Conservation (phyloP, 345 rosid species). For the Salix dunnii region DNA sequence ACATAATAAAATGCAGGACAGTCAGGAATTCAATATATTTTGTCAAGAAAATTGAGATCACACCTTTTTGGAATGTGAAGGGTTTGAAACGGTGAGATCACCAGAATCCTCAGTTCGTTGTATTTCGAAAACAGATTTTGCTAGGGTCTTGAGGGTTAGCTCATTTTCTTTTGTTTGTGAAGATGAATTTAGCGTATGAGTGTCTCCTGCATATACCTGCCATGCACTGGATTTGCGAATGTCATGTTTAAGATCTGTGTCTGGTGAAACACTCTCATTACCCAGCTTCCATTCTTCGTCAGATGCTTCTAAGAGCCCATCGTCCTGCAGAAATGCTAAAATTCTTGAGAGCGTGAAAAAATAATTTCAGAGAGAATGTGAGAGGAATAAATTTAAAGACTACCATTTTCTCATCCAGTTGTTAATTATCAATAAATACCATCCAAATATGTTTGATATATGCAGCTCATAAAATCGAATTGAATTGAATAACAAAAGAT, state of each 20-base stretch:
- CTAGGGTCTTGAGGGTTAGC: constrained; percentile 31
- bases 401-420: neutral
- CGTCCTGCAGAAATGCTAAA: constrained; percentile 37
- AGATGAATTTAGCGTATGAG: constrained; percentile 4
- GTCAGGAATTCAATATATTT: neutral
- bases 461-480: neutral
- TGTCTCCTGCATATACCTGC: constrained; percentile 15
- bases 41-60: neutral
- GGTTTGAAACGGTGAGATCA: constrained; percentile 15
- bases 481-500: neutral
- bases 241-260: constrained; percentile 19
- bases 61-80: constrained; percentile 19
- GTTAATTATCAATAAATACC: neutral
- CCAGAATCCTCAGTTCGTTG: constrained; percentile 17
- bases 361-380: neutral
- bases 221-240: neutral
- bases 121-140: constrained; percentile 35
- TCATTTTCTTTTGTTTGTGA: constrained; percentile 25
- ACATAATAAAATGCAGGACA: neutral
- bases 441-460: neutral
- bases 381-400: neutral
- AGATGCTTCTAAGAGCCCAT: constrained; percentile 21
- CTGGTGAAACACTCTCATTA: constrained; percentile 18
- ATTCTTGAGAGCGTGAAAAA: neutral
- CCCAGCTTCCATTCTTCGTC: constrained; percentile 34